phyloP scores from a whole-genome alignment of 192 early-diverging fungal genomes.

The Coemansia sp. region DNA sequence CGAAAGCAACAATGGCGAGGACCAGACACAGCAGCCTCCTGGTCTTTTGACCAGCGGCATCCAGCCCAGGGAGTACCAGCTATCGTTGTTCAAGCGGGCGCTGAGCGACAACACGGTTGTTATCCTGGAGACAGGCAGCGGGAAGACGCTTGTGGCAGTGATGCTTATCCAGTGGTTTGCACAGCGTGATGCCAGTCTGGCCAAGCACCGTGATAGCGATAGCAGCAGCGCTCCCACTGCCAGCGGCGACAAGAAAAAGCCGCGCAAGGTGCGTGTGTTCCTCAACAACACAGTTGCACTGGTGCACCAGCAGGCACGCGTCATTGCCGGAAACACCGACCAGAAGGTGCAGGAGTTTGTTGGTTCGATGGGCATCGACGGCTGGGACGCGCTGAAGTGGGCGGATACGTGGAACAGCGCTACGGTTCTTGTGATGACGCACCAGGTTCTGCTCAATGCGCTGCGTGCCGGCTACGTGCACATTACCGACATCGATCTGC shows the following conservation, averaged over 20 bases:
- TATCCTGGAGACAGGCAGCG: constrained; percentile 90
- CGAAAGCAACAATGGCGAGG: neutral
- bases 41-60: constrained; percentile 14
- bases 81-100: constrained; percentile 71
- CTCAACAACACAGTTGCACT: constrained; percentile 87
- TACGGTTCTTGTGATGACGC: constrained; percentile 87
- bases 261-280: constrained; percentile 61
- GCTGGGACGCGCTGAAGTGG: constrained; percentile 66
- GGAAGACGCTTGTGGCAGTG: constrained; percentile 89
- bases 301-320: constrained; percentile 80
- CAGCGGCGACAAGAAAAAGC: neutral
- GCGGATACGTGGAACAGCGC: constrained; percentile 52
- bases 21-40: neutral
- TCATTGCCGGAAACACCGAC: constrained; percentile 71
- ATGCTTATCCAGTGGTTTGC: constrained; percentile 82
- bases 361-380: constrained; percentile 69
- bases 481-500: constrained; percentile 70
- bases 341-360: constrained; percentile 63
- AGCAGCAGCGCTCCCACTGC: neutral
- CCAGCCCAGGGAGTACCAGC: constrained; percentile 77
- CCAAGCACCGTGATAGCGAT: neutral
- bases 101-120: constrained; percentile 76
- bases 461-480: constrained; percentile 69
- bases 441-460: constrained; percentile 79
- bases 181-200: constrained; percentile 12